Percentiles rank a stretch among this genome's conserved stretches.
Evolutionary conservation across 2,329 filamentous ascomycete species (phyloP).

Genomic region (Diplodia mutila): DNA sequence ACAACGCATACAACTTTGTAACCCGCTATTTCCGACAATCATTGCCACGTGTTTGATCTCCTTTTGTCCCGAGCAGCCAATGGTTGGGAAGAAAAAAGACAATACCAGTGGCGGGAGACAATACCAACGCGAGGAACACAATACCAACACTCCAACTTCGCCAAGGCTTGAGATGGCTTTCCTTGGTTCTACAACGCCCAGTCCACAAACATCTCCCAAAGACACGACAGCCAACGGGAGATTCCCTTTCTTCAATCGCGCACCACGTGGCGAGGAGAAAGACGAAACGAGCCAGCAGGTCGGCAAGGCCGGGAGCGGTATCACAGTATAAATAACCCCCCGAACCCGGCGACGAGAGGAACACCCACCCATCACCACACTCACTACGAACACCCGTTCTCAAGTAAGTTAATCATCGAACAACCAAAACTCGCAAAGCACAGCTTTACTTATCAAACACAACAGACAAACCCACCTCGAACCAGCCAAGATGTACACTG

Average conservation of each 20-base stretch:
- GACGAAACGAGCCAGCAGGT: not conserved
- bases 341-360: not conserved
- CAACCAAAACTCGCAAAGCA: not conserved
- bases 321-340: not conserved
- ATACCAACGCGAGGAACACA: not conserved
- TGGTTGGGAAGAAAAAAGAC: not conserved
- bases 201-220: not conserved
- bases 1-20: not conserved
- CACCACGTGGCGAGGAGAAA: not conserved
- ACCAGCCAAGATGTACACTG: constrained; percentile 5
- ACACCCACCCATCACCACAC: not conserved
- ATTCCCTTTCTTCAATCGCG: not conserved
- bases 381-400: not conserved
- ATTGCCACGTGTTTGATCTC: not conserved
- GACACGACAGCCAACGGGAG: too few species aligned
- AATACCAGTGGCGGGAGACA: constrained; percentile 12
- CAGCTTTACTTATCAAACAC: not conserved
- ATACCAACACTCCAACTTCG: constrained; percentile 10
- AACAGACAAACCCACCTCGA: not conserved
- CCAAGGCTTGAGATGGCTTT: not conserved
- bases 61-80: not conserved
- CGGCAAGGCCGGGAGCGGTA: not conserved
- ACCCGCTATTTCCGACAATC: not conserved
- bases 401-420: not conserved
- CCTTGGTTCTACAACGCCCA: not conserved